These are phyloP conservation scores for Thraustochytrium aureum DNA, from an alignment of 352 stramenopile species.

Conservation along the genomic window DNA sequence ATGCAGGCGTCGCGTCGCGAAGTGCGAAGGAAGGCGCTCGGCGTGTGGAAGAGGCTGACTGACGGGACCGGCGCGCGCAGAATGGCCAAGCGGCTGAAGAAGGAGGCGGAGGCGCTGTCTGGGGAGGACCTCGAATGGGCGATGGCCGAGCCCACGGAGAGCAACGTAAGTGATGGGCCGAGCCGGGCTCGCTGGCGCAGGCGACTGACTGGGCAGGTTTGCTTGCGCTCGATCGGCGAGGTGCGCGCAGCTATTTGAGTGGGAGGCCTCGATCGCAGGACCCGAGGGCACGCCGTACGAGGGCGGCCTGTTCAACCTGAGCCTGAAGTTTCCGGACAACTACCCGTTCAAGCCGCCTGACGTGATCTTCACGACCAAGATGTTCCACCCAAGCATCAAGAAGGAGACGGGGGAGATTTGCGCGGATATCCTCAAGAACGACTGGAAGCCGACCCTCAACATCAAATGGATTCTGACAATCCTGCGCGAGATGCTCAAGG, in stretches of 20 bases:
- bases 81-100: slow-evolving; percentile 52
- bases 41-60: too few relatives aligned
- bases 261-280: slow-evolving; percentile 53
- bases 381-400: slow-evolving; percentile 74
- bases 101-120: slow-evolving; percentile 37
- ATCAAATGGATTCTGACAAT: slow-evolving; percentile 54
- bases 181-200: too few relatives aligned
- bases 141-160: slow-evolving; percentile 38
- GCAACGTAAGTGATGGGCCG: background rate
- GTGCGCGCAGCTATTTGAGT: slow-evolving; percentile 32
- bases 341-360: slow-evolving; percentile 72
- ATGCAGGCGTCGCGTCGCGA: too few relatives aligned
- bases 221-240: too few relatives aligned
- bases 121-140: slow-evolving; percentile 51
- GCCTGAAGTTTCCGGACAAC: slow-evolving; percentile 59
- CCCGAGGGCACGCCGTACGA: slow-evolving; percentile 64
- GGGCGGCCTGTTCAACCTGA: slow-evolving; percentile 63
- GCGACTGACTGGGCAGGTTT: background rate
- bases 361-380: slow-evolving; percentile 69
- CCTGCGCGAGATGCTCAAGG: slow-evolving; percentile 26
- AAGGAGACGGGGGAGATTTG: slow-evolving; percentile 58
- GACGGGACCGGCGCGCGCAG: background rate
- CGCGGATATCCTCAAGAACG: slow-evolving; percentile 58
- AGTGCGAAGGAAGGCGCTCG: too few relatives aligned
- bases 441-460: slow-evolving; percentile 51